Base-by-base conservation (phyloP, 371 early-diverging fungal genomes). In the Mucor indicus region DNA sequence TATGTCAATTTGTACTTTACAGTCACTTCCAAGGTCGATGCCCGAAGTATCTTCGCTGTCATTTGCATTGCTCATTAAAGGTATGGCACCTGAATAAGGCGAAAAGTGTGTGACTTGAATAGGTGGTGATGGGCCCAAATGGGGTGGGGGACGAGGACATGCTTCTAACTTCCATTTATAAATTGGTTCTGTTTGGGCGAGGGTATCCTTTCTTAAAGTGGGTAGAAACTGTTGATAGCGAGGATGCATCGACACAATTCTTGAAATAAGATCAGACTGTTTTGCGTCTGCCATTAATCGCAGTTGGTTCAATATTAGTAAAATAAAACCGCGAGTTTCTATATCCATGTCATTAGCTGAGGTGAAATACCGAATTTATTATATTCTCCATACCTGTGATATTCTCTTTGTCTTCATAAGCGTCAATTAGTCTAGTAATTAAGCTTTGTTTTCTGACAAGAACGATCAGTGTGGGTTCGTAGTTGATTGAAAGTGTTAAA, bases 61-160 rank as follows among this genome's bases (percentile, higher is more conserved):
- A 10, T 50, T 43, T 1, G 49, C 41, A 41, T 47, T 64, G 22
- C 55, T 50, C 60, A 65, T 70, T 32, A 70, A 48, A 20, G 63
- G 68, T 23, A 67, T 19, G 4, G 68, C 63, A 1, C 68, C 57
- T 12, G 55, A 31, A 32, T 69, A 74, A 6, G 71, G 59, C 1
- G 75, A 67, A 27, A 60, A 69, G 32, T 58, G 57, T 21, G 51
- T 47, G 2, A 56, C 44, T 44, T 70, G 63, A 21, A 70, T 53
- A 32, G 75, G 75, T 0, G 75, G 75, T 19, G 55, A 51, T n/a
- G 75, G 75, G 1, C 75, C 75, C 5, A 70, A 19, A 50, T 74
- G 66, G 13, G 68, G 60, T 15, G 75, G 63, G n/a, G 75, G 75
- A n/a, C 71, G 50, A 17, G 70, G 61, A 41, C 68, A 67, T 8